These are phyloP conservation scores for Obba rivulosa DNA, from an alignment of 768 basidiomycete species.

Conservation along the genomic window DNA sequence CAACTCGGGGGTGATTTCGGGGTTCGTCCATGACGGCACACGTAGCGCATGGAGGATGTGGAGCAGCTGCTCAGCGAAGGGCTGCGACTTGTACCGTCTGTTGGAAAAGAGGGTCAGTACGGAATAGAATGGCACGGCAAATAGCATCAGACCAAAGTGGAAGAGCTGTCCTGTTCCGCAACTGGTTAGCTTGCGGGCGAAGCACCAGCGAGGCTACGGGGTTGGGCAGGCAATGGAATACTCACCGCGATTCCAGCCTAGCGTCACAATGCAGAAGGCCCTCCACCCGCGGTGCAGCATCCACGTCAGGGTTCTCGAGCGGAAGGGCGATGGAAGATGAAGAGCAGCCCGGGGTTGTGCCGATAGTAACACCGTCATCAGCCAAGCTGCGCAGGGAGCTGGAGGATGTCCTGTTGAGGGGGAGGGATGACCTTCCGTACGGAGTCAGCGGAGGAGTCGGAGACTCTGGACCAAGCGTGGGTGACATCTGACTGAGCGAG, in stretches of 20 bases:
- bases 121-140: constrained; percentile 24
- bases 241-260: constrained; percentile 69
- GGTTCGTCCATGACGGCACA: constrained; percentile 53
- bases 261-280: constrained; percentile 54
- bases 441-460: constrained; percentile 6
- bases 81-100: constrained; percentile 61
- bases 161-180: constrained; percentile 17
- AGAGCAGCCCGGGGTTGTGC: constrained; percentile 22
- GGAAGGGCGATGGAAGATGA: constrained; percentile 29
- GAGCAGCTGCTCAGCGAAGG: constrained; percentile 52
- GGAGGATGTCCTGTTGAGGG: constrained; percentile 11
- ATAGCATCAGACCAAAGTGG: constrained; percentile 28
- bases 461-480: constrained; percentile 16
- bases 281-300: constrained; percentile 44
- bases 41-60: constrained; percentile 49
- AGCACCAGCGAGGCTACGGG: constrained; percentile 13
- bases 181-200: constrained; percentile 16
- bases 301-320: constrained; percentile 30
- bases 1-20: constrained; percentile 38
- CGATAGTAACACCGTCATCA: constrained; percentile 11
- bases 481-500: constrained; percentile 10
- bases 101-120: constrained; percentile 12
- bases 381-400: constrained; percentile 11
- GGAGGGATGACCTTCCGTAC: constrained; percentile 2
- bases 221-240: constrained; percentile 15